These are phyloP conservation scores for Pseudozyma pruni DNA, from an alignment of 1,284 basidiomycete species.

Conservation along the genomic window DNA sequence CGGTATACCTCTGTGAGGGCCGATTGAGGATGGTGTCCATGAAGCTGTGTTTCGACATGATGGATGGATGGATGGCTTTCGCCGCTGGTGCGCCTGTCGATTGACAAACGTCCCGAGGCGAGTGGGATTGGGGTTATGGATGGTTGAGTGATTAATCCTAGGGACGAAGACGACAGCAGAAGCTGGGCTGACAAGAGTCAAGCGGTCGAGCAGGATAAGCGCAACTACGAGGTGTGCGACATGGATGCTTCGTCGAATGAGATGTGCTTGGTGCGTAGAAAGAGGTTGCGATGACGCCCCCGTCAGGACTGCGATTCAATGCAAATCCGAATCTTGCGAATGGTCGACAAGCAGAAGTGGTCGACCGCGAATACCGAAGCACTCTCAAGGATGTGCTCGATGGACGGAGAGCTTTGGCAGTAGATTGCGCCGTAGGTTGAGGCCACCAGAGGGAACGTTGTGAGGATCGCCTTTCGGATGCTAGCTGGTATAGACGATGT, in stretches of 20 bases:
- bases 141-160: background rate
- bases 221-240: constrained; percentile 1
- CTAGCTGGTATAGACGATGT: too few species aligned
- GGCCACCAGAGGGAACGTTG: too few species aligned
- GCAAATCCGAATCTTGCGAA: too few species aligned
- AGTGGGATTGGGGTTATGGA: background rate
- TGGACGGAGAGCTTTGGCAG: too few species aligned
- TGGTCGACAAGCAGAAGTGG: too few species aligned
- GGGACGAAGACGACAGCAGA: background rate
- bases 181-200: background rate
- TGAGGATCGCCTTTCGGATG: too few species aligned
- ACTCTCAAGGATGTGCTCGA: too few species aligned
- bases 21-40: constrained; percentile 65
- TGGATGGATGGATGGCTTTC: background rate
- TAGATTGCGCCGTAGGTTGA: too few species aligned
- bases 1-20: constrained; percentile 64
- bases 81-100: background rate
- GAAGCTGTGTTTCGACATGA: constrained; percentile 61
- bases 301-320: too few species aligned
- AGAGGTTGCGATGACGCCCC: background rate
- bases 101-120: constrained; percentile 5
- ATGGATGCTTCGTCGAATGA: constrained; percentile 6
- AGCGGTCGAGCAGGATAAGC: background rate
- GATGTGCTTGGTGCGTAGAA: too few species aligned
- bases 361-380: too few species aligned